A percentile compares a stretch with the other conserved stretches of the same genome.
Conservation (phyloP, 345 rosid species). For the Citrus medica region DNA sequence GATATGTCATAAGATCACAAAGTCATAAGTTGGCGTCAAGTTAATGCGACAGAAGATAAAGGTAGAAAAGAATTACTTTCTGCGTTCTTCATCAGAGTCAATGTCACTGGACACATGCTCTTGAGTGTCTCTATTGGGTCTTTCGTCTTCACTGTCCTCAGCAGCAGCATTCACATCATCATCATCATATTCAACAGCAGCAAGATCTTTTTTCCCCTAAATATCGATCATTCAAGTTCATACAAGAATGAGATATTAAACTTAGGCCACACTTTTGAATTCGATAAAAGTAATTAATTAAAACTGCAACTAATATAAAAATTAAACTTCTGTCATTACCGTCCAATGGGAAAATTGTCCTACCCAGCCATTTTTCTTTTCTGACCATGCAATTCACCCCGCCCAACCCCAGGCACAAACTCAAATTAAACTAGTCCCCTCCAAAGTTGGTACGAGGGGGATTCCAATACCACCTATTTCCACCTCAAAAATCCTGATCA, state of each 20-base stretch:
- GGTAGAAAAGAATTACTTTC: conserved; percentile 39
- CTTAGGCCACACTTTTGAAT: background rate
- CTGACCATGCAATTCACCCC: background rate
- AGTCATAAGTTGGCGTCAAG: background rate
- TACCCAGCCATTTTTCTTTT: background rate
- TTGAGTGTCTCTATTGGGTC: conserved; percentile 22
- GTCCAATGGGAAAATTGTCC: conserved; percentile 7
- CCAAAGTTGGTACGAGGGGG: background rate
- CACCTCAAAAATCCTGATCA: background rate
- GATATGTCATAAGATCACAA: conserved; percentile 1
- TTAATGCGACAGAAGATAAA: background rate
- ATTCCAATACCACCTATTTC: background rate
- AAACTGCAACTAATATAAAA: background rate
- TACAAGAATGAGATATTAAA: background rate
- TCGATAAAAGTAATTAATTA: background rate
- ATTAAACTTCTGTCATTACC: background rate
- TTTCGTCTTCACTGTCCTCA: conserved; percentile 56
- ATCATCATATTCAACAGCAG: conserved; percentile 61
- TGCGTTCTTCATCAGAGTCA: conserved; percentile 84
- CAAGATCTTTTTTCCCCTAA: conserved; percentile 85
- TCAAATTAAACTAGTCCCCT: background rate
- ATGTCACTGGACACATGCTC: conserved; percentile 54
- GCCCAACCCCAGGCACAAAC: background rate
- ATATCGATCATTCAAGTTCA: conserved; percentile 11
- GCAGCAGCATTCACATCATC: conserved; percentile 29